Percentiles rank a stretch among this genome's conserved stretches.
Evolutionary conservation across 306 rosid species (phyloP).

Genomic region (Fragaria iinumae): DNA sequence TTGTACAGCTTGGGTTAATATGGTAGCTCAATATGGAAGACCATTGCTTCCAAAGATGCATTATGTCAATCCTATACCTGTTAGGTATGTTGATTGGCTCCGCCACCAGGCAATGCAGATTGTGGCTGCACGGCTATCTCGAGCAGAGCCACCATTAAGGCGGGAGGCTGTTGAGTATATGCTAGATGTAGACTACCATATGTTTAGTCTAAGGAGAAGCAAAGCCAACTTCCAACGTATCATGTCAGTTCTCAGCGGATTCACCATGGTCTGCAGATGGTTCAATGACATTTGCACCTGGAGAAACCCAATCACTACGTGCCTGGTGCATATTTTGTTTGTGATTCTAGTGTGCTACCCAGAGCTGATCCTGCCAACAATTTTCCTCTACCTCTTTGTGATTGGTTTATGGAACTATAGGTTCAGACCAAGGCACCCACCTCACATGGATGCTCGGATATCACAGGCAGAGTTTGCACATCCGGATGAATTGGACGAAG

Average conservation of each 20-base stretch:
- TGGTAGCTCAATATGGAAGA: constrained; percentile 72
- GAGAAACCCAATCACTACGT: constrained; percentile 81
- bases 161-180: constrained; percentile 83
- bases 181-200: constrained; percentile 84
- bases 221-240: constrained; percentile 82
- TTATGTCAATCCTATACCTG: constrained; percentile 72
- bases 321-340: constrained; percentile 79
- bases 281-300: constrained; percentile 70
- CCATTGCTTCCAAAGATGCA: constrained; percentile 98
- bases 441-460: constrained; percentile 90
- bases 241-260: constrained; percentile 64
- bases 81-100: constrained; percentile 68
- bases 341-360: constrained; percentile 86
- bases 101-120: constrained; percentile 88
- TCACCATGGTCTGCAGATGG: constrained; percentile 62
- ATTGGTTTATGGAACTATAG: constrained; percentile 87
- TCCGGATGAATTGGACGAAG: constrained; percentile 89
- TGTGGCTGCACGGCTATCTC: constrained; percentile 60
- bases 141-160: constrained; percentile 90
- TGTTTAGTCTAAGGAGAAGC: constrained; percentile 91
- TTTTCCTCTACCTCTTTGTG: constrained; percentile 79
- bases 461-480: constrained; percentile 71
- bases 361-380: constrained; percentile 74
- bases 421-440: constrained; percentile 78
- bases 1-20: constrained; percentile 80